Percentiles rank a stretch among this genome's conserved stretches.
These are phyloP conservation scores for Chlorella sp. DNA, from an alignment of 139 green algal species.

Conservation along the genomic window DNA sequence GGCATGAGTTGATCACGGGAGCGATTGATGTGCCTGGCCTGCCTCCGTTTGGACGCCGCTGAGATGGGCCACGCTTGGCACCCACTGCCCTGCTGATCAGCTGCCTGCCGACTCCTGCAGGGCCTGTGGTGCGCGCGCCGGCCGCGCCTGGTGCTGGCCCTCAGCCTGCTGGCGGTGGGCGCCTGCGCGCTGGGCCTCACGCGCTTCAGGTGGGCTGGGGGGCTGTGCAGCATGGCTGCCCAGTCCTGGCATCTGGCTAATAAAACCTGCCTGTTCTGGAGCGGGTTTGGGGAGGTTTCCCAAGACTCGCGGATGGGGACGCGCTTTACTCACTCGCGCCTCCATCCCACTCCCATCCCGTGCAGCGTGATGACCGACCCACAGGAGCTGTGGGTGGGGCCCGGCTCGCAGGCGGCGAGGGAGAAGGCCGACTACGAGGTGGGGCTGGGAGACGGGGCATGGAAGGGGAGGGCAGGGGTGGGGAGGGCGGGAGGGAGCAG, in stretches of 20 bases:
- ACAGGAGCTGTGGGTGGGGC: constrained; percentile 80
- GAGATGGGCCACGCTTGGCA: no score
- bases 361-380: constrained; percentile 62
- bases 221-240: background rate
- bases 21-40: no score
- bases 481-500: background rate
- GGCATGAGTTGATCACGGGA: no score
- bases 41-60: no score
- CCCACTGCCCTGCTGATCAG: no score
- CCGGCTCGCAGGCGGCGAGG: constrained; percentile 61
- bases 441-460: background rate
- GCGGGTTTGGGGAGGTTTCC: no score
- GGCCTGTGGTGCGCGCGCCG: constrained; percentile 48
- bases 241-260: background rate
- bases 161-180: constrained; percentile 45
- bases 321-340: no score
- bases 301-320: no score
- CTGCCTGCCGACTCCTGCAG: background rate
- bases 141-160: constrained; percentile 47
- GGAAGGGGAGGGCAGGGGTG: background rate
- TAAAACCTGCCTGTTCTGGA: no score
- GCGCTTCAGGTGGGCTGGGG: constrained; percentile 43
- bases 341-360: background rate
- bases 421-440: constrained; percentile 82
- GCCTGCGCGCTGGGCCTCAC: constrained; percentile 62